Conservation (phyloP, 176 grass and related monocot species). For the Olyra latifolia region DNA sequence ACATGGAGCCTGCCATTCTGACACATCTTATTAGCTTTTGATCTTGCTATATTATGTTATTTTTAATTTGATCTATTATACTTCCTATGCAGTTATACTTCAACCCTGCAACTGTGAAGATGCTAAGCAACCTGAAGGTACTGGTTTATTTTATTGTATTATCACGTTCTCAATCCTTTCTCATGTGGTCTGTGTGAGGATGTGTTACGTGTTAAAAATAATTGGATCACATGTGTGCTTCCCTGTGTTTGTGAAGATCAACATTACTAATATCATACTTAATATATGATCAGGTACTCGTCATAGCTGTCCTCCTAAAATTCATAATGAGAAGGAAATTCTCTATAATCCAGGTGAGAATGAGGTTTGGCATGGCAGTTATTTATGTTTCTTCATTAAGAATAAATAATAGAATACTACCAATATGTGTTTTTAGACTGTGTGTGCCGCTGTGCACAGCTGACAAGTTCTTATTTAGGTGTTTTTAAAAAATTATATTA, state of each 20-base stretch:
- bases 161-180: slow-evolving; percentile 30
- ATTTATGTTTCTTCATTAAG: slow-evolving; percentile 3
- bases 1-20: neutral
- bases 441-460: neutral
- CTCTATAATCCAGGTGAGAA: slow-evolving; percentile 89
- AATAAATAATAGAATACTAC: neutral
- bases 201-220: neutral
- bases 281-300: slow-evolving; percentile 56
- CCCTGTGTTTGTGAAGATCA: slow-evolving; percentile 12
- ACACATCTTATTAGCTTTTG: slow-evolving; percentile 14
- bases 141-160: slow-evolving; percentile 14
- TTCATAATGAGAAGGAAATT: slow-evolving; percentile 86
- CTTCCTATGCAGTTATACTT: slow-evolving; percentile 80
- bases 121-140: slow-evolving; percentile 99
- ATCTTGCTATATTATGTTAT: slow-evolving; percentile 14
- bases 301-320: slow-evolving; percentile 96
- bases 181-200: neutral
- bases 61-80: slow-evolving; percentile 26
- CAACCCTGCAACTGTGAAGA: slow-evolving; percentile 98
- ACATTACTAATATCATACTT: slow-evolving; percentile 24
- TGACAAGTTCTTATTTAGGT: neutral
- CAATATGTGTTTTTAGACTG: neutral
- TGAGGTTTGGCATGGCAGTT: neutral
- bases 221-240: neutral
- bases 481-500: neutral